Conservation (phyloP, 2,329 filamentous ascomycete genomes). For the Rhexocercosporidium sp. region DNA sequence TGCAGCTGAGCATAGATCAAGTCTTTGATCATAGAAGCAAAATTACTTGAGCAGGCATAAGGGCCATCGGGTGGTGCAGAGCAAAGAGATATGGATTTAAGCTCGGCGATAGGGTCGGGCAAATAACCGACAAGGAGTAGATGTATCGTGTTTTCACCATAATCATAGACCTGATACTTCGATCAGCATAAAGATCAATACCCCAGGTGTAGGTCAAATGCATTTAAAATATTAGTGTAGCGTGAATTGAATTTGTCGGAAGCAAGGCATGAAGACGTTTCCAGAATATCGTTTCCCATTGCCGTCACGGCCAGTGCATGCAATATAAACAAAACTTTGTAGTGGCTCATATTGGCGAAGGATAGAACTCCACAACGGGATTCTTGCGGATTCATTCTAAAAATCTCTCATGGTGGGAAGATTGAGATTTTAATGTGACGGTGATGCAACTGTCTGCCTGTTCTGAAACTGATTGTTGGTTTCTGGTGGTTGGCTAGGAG, state of each 20-base stretch:
- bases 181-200: neutral
- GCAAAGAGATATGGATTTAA: neutral
- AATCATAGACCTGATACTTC: neutral
- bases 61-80: neutral
- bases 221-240: neutral
- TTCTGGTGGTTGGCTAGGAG: neutral
- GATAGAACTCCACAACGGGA: neutral
- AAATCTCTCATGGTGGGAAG: no score
- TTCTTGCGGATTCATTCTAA: no score
- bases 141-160: neutral
- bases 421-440: no score
- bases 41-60: neutral
- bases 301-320: neutral
- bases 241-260: neutral
- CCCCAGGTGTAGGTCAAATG: neutral
- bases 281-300: neutral
- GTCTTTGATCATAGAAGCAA: neutral
- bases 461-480: neutral
- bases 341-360: neutral
- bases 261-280: neutral
- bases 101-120: neutral
- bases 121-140: neutral
- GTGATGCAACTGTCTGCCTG: no score
- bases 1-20: neutral
- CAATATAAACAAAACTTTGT: neutral